A percentile compares a stretch with the other conserved stretches of the same genome.
phyloP scores from a whole-genome alignment of 768 basidiomycete genomes.

The Crassisporium funariophilum region DNA sequence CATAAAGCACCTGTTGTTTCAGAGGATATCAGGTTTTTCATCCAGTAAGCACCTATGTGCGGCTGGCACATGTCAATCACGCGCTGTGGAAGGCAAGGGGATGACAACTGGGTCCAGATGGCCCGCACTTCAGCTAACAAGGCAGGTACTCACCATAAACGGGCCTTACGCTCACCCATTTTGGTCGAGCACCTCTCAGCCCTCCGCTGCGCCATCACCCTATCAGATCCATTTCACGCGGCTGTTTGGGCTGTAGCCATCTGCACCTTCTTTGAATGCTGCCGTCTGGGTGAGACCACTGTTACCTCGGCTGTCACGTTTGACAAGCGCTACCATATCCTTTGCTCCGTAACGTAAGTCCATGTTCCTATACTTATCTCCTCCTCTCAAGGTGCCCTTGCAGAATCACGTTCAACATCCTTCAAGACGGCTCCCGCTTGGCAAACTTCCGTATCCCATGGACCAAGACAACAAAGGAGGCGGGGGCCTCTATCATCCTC shows the following conservation, averaged over 20 bases:
- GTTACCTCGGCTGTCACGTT: constrained; percentile 12
- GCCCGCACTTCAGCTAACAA: not conserved
- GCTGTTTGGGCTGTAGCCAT: constrained; percentile 34
- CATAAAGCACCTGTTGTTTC: constrained; percentile 3
- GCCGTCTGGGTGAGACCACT: constrained; percentile 30
- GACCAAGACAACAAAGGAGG: constrained; percentile 32
- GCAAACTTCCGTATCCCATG: constrained; percentile 34
- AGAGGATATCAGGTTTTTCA: constrained; percentile 12
- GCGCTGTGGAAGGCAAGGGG: too few relatives aligned
- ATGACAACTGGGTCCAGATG: not conserved
- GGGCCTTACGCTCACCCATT: not conserved
- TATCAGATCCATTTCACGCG: constrained; percentile 21
- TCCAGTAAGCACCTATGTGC: not conserved
- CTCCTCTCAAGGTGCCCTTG: not conserved
- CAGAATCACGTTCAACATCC: not conserved
- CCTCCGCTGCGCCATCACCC: constrained; percentile 4
- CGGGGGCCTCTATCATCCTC: constrained; percentile 30
- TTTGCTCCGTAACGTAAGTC: constrained; percentile 1
- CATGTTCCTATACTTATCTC: not conserved
- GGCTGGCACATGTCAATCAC: too few relatives aligned
- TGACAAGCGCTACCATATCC: constrained; percentile 17
- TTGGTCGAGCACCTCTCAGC: constrained; percentile 15
- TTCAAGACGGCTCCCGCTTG: constrained; percentile 1
- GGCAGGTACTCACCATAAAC: not conserved
- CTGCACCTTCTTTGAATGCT: constrained; percentile 37